Base-by-base conservation (phyloP, 768 basidiomycete species). In the Pholiota microspora region DNA sequence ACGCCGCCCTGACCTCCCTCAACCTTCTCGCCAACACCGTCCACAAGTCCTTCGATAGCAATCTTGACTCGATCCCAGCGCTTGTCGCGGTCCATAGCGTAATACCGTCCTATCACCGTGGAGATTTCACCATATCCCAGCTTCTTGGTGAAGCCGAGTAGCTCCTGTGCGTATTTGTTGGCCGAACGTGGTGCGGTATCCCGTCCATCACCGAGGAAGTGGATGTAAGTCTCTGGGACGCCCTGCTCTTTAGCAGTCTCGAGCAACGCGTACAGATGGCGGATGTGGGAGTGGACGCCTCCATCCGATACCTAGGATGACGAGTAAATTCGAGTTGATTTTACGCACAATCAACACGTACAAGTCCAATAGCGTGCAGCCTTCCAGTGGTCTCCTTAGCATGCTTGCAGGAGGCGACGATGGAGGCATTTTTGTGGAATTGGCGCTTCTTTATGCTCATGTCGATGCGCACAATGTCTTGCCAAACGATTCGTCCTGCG, bases 81-180 rank as follows among this genome's bases (percentile, higher is more conserved):
- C 79, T 95, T 95, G 70, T 96, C 94, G 34, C 93, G 85, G 73
- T 96, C 94, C 94, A 96, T 96, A 28, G 93, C 94, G 61, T 95
- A 98, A 78, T 98, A 98, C 49, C 95, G 74, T 5, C 94, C 94
- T 36, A 94, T 75, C 47, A 96, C 78, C 6, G 93, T 94, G 4
- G 91, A 86, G 45, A 98, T 73, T 67, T 90, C 81, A 28, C 93
- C 94, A 57, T 86, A 81, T 36, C 84, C 77, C 64, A 91, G 86
- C 63, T 92, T 84, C 62, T 85, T 73, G 54, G 88, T 78, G 71
- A 92, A 96, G 27, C 85, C 85, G 8, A 85, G 77, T 6, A 98
- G 74, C 28, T 96, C 81, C 61, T 88, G 75, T 36, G 83, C 79
- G 71, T 97, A 96, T 12, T 81, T 83, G 5, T 84, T 77, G 10